A percentile compares a stretch with the other conserved stretches of the same genome.
These are phyloP conservation scores for Niveomyces coronatus DNA, from an alignment of 2,329 filamentous ascomycete genomes.

Conservation along the genomic window DNA sequence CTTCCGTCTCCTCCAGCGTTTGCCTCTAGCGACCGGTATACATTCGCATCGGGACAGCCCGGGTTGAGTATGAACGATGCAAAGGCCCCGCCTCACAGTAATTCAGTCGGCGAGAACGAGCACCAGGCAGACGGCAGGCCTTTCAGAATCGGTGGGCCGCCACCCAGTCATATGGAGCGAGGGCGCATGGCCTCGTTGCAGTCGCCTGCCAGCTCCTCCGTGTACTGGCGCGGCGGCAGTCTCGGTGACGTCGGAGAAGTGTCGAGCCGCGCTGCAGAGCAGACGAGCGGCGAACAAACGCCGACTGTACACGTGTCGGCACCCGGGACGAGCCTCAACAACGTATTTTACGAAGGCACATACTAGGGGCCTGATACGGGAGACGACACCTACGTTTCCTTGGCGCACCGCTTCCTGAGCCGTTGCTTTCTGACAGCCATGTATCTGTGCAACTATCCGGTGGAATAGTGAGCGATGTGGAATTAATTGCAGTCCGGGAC, in stretches of 20 bases:
- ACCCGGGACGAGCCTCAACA: constrained; percentile 7
- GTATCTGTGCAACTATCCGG: no score
- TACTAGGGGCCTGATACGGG: constrained; percentile 4
- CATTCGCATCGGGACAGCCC: constrained; percentile 21
- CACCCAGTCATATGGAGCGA: constrained; percentile 46
- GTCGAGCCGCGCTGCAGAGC: constrained; percentile 3
- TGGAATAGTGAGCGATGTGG: no score
- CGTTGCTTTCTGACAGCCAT: no score
- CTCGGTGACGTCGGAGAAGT: constrained; percentile 6
- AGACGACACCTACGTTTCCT: constrained; percentile 5
- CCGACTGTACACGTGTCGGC: constrained; percentile 4
- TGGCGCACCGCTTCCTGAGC: no score
- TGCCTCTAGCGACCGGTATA: constrained; percentile 36
- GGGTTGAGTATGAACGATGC: constrained; percentile 27
- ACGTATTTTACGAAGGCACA: constrained; percentile 8
- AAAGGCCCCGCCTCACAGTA: constrained; percentile 1
- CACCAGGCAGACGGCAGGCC: constrained; percentile 36
- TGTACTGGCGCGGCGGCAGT: constrained; percentile 38
- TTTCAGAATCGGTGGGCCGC: constrained; percentile 47
- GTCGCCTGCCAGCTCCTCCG: constrained; percentile 47
- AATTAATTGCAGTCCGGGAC: no score
- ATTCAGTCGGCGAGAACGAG: constrained; percentile 14
- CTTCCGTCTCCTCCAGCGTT: constrained; percentile 38
- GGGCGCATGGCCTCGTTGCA: constrained; percentile 48
- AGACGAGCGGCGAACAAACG: constrained; percentile 1